Evolutionary conservation across 176 grass and related monocot genomes (phyloP).

Genomic region (Triticum monococcum): DNA sequence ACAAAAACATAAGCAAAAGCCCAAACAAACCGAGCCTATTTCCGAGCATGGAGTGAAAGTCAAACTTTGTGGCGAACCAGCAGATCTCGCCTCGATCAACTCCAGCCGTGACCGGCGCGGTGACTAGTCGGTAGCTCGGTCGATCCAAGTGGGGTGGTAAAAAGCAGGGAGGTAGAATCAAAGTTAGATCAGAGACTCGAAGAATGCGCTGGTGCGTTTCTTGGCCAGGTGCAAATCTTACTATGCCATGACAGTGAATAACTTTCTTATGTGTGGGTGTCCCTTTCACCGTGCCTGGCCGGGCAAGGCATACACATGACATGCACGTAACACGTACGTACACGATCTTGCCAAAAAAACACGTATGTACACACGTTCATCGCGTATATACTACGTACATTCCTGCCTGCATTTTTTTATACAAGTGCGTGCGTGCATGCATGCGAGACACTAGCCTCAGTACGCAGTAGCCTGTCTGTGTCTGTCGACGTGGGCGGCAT

Average conservation of each 20-base stretch:
- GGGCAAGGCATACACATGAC: not conserved
- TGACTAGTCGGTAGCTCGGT: not conserved
- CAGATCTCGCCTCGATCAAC: constrained; percentile 12
- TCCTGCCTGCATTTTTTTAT: not conserved
- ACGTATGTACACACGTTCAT: too few species aligned
- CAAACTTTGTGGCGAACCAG: constrained; percentile 27
- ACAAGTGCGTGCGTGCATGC: too few species aligned
- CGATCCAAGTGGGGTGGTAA: constrained; percentile 31
- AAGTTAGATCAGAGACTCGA: constrained; percentile 13
- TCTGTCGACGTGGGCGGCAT: not conserved
- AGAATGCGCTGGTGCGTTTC: constrained; percentile 26
- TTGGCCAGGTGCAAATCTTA: constrained; percentile 24
- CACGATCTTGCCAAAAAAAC: too few species aligned
- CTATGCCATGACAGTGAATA: not conserved
- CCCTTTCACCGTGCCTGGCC: not conserved
- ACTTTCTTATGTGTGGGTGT: not conserved
- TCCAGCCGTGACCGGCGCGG: constrained; percentile 31
- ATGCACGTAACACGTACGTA: not conserved
- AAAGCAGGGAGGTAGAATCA: not conserved
- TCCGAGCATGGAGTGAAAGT: constrained; percentile 5
- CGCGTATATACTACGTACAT: not conserved
- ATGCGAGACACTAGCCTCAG: not conserved
- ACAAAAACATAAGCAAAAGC: too few species aligned
- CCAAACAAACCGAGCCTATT: not conserved
- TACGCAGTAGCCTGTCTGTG: not conserved